Evolutionary conservation across 2,329 filamentous ascomycete species (phyloP), one percentile per base, ranked within the genome.

Genomic region (Sarocladiaceae sp.): DNA sequence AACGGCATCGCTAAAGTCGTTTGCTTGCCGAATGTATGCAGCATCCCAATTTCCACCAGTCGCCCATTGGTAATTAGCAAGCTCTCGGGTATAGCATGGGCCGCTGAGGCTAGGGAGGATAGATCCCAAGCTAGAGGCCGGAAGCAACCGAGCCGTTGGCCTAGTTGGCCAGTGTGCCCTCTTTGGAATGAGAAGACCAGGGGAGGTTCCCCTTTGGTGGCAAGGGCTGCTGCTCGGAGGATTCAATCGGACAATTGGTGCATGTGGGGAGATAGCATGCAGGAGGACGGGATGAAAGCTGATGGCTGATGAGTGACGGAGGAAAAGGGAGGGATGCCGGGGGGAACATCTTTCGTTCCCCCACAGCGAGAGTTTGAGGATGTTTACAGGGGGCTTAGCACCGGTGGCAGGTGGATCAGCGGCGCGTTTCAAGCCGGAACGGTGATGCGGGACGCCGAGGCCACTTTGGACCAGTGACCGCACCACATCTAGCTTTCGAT

Each of bases 71-170:
- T 48, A 25, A 4, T 29, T 17, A n/a, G n/a, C 26, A 25, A 20
- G 22, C 44, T 48, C 44, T 48, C 44, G 44, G 44, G 33, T 31
- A n/a, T 12, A 20, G 22, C 20, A 12, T 48, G 22, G 44, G n/a
- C 44, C 44, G 44, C 22, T 25, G 25, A 31, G 23, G 44, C 44
- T 48, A 48, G 44, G 22, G 26, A 18, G 15, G 11, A 33, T 48
- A 33, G 44, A 11, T 33, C 10, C 26, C 22, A 33, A 17, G 22
- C 44, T 48, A 48, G 18, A 31, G 44, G 17, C 22, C 20, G 44
- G 44, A 48, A 26, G 44, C 44, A 31, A 48, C 44, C 44, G 44
- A 48, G 44, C 44, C 44, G 44, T 26, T 11, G n/a, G 40, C 22
- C 40, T 7, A 26, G 23, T n/a, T 23, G 40, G 17, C 7, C 3